phyloP scores from a whole-genome alignment of 108 stramenopile species.

The Cyclotella baltica region DNA sequence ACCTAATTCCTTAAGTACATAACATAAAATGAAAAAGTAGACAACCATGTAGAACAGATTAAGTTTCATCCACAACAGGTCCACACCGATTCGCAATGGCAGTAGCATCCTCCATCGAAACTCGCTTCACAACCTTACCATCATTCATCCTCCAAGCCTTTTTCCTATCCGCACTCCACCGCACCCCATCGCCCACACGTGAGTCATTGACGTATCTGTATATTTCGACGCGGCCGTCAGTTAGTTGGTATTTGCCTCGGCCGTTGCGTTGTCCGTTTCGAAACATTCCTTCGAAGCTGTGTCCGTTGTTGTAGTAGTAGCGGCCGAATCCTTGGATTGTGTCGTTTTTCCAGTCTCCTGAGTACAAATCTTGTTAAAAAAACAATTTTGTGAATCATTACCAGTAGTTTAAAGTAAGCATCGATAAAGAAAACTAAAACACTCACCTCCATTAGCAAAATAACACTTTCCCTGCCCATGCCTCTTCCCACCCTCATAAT shows the following conservation, averaged over 20 bases:
- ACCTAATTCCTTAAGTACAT: no score
- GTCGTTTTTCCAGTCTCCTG: slow-evolving; percentile 55
- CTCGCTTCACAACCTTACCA: slow-evolving; percentile 35
- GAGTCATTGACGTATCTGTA: slow-evolving; percentile 61
- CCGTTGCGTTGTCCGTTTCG: slow-evolving; percentile 59
- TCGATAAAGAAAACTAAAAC: background rate
- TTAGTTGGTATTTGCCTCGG: slow-evolving; percentile 65
- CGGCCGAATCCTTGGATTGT: slow-evolving; percentile 69
- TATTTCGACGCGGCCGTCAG: slow-evolving; percentile 65
- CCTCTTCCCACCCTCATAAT: slow-evolving; percentile 54
- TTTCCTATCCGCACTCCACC: slow-evolving; percentile 68
- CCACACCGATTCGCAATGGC: slow-evolving; percentile 43
- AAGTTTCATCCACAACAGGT: slow-evolving; percentile 40
- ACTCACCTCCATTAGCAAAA: slow-evolving; percentile 62
- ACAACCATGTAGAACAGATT: no score
- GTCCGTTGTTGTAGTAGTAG: slow-evolving; percentile 68
- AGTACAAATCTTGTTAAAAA: slow-evolving; percentile 48
- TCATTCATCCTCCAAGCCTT: slow-evolving; percentile 64
- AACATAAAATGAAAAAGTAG: no score
- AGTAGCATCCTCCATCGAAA: slow-evolving; percentile 37
- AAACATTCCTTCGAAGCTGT: slow-evolving; percentile 65
- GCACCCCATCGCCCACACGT: slow-evolving; percentile 61
- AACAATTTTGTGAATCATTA: background rate
- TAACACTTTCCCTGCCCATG: slow-evolving; percentile 64
- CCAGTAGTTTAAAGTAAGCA: background rate